Evolutionary conservation across 2,329 filamentous ascomycete genomes (phyloP).

Genomic region (Fusarium sambucinum): DNA sequence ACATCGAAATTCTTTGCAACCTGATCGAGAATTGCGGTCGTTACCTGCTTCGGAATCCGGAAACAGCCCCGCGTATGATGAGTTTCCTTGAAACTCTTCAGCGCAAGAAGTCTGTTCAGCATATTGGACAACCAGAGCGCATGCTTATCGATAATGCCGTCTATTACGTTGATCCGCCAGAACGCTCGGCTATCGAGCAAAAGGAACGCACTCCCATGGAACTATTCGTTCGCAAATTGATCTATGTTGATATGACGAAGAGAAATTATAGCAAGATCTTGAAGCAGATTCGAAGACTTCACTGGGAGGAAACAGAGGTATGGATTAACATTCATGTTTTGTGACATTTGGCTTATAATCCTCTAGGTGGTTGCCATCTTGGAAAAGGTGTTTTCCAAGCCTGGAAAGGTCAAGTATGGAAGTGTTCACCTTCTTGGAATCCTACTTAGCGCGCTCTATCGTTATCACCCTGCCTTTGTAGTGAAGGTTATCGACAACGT

Average conservation of each 20-base stretch:
- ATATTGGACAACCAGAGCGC: conserved; percentile 93
- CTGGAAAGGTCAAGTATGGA: conserved; percentile 96
- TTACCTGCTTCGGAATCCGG: conserved; percentile 90
- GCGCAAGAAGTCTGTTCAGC: conserved; percentile 94
- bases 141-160: conserved; percentile 99
- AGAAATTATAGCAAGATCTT: conserved; percentile 93
- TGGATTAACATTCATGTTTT: conserved; percentile 13
- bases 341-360: not conserved
- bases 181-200: conserved; percentile 92
- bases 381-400: conserved; percentile 94
- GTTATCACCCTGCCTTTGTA: conserved; percentile 92
- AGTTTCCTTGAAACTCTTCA: conserved; percentile 95
- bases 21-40: conserved; percentile 95
- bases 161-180: conserved; percentile 96
- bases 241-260: conserved; percentile 95
- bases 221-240: conserved; percentile 89
- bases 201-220: conserved; percentile 96
- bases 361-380: conserved; percentile 76
- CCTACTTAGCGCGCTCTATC: conserved; percentile 86
- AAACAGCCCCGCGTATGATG: conserved; percentile 92
- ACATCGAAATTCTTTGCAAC: conserved; percentile 98
- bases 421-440: conserved; percentile 95
- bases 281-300: conserved; percentile 93
- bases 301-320: conserved; percentile 95
- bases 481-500: conserved; percentile 93